phyloP scores from a whole-genome alignment of 768 basidiomycete genomes.

The Cantharellus cinnabarinus region DNA sequence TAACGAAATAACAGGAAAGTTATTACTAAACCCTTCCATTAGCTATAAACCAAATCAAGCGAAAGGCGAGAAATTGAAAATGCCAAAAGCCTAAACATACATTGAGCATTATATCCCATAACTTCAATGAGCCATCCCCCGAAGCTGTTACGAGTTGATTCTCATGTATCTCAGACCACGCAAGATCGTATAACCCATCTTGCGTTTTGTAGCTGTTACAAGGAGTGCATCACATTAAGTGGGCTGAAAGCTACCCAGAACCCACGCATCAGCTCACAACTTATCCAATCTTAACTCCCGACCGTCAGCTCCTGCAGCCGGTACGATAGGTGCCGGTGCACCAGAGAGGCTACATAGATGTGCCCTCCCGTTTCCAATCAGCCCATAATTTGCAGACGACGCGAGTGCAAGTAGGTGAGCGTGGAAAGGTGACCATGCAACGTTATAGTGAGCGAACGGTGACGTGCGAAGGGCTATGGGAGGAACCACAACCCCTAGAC shows the following conservation, averaged over 20 bases:
- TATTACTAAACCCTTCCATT: neutral
- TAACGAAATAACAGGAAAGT: neutral
- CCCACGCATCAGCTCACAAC: no score
- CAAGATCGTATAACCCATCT: conserved; percentile 75
- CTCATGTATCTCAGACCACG: conserved; percentile 91
- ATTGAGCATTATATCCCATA: conserved; percentile 80
- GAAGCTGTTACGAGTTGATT: conserved; percentile 80
- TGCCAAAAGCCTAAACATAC: conserved; percentile 23
- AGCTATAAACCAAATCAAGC: neutral
- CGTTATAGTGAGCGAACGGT: conserved; percentile 63
- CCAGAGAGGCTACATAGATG: conserved; percentile 33
- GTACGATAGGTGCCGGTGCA: conserved; percentile 9
- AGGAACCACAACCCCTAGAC: neutral
- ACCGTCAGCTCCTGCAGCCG: conserved; percentile 5
- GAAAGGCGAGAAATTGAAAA: neutral
- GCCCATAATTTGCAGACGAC: conserved; percentile 79
- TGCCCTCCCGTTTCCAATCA: conserved; percentile 88
- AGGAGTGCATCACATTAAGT: conserved; percentile 4
- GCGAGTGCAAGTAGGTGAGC: conserved; percentile 53
- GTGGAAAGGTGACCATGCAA: conserved; percentile 78
- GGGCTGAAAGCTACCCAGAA: no score
- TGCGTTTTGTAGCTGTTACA: conserved; percentile 62
- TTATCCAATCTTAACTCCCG: no score
- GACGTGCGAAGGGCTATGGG: conserved; percentile 35
- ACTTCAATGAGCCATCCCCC: conserved; percentile 72